Evolutionary conservation across 2,329 filamentous ascomycete species (phyloP), one percentile per base, ranked within the genome.

Genomic region (Xylariaceae sp.): DNA sequence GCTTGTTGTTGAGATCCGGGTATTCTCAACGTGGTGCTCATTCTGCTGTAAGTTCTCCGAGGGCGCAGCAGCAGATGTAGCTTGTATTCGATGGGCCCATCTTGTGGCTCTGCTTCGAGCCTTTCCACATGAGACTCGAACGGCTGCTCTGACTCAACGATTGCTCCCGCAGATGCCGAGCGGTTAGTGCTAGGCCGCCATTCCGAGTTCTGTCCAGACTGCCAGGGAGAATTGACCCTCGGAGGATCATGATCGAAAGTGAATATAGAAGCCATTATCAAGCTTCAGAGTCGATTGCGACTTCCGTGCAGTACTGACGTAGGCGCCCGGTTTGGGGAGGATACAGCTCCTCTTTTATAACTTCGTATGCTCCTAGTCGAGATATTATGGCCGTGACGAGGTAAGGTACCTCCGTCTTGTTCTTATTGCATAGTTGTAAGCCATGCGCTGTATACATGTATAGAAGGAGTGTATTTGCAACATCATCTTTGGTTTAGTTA

Each of bases 51-150:
- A 6, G 83, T 85, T 59, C 91, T 84, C 55, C 93, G 83, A 16
- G 89, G 87, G 37, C 92, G 86, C 49, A 97, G 77, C 6, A 98
- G 81, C 5, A 99, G 79, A 74, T 98, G 95, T 43, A 99, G 77
- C 73, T 99, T 99, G 76, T 99, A 99, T 75, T 99, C 95, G 0
- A 91, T 96, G 18, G 95, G 92, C 0, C 95, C 95, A 61, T 96
- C 89, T 70, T 98, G 93, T 5, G 93, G 93, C 72, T 99, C 95
- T 12, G 93, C 88, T 61, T 93, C 88, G 16, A 99, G 77, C 67
- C 88, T 91, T 44, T 87, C 74, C 7, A 80, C 65, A n/a, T 75
- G 77, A 5, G 76, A 69, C 50, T 72, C 72, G 19, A 69, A 62
- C 57, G 59, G 57, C 59, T 61, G 65, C 47, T 65, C 60, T 20